Percentiles rank a stretch among this genome's conserved stretches.
These are phyloP conservation scores for Capsella bursapastoris DNA, from an alignment of 345 rosid genomes.

Conservation along the genomic window DNA sequence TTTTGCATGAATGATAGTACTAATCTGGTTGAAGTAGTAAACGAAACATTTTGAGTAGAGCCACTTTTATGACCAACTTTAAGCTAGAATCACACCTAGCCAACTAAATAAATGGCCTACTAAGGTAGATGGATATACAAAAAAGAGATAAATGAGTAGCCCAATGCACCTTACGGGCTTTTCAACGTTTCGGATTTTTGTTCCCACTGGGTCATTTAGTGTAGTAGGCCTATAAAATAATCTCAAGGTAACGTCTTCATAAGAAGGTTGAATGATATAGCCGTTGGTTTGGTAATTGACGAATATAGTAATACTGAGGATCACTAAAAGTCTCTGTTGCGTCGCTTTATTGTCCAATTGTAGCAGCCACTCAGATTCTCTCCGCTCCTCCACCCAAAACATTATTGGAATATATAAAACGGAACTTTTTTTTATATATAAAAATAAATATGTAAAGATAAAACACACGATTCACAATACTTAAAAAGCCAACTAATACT, in stretches of 20 bases:
- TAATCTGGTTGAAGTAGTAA: background rate
- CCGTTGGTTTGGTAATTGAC: slow-evolving; percentile 32
- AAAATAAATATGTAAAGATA: too few species aligned
- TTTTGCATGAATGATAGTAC: background rate
- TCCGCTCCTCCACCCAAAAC: slow-evolving; percentile 19
- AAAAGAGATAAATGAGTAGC: slow-evolving; percentile 2
- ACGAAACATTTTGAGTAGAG: background rate
- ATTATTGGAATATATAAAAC: too few species aligned
- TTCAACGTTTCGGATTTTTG: background rate
- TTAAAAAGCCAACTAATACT: too few species aligned
- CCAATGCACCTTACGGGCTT: slow-evolving; percentile 36
- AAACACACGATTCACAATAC: too few species aligned
- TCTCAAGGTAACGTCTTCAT: too few species aligned
- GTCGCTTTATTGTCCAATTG: slow-evolving; percentile 27
- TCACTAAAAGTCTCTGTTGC: slow-evolving; percentile 29
- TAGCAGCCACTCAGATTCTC: slow-evolving; percentile 22
- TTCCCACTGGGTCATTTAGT: background rate
- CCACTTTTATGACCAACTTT: background rate
- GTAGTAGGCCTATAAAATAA: too few species aligned
- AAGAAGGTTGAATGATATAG: background rate
- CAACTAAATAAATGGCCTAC: background rate
- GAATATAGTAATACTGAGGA: slow-evolving; percentile 31
- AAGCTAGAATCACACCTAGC: too few species aligned
- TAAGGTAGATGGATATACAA: background rate
- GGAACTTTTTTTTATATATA: too few species aligned